phyloP scores from a whole-genome alignment of 108 stramenopile genomes.

The Pseudonitzschia delicatissima region DNA sequence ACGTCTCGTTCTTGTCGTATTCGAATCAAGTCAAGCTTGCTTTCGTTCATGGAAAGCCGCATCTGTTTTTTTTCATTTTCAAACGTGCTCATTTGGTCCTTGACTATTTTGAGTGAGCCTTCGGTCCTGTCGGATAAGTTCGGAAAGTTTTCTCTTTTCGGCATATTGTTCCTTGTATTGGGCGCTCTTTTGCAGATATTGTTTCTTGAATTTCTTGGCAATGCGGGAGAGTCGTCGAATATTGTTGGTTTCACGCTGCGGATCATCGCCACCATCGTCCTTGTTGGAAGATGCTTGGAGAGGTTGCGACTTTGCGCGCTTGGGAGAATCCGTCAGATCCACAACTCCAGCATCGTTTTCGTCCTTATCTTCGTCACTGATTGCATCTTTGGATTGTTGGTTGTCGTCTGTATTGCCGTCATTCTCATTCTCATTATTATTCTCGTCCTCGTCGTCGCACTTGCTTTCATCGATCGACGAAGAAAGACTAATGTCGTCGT shows the following conservation, averaged over 20 bases:
- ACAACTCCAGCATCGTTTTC: neutral
- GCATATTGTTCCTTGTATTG: conserved; percentile 12
- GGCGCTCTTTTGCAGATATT: conserved; percentile 3
- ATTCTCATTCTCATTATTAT: neutral
- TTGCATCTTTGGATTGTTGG: no score
- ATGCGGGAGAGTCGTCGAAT: neutral
- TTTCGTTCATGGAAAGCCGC: neutral
- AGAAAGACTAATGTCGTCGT: neutral
- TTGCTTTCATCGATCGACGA: conserved; percentile 7
- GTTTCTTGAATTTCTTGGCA: conserved; percentile 7
- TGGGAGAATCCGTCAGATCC: conserved; percentile 1
- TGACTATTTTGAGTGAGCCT: neutral
- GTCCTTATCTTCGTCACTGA: neutral
- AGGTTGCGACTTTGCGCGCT: neutral
- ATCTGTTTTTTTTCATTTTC: neutral
- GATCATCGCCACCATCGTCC: neutral
- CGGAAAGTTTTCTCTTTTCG: neutral
- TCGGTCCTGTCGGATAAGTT: neutral
- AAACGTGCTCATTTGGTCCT: neutral
- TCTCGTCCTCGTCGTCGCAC: neutral
- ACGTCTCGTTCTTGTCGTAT: neutral
- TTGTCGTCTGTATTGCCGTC: neutral
- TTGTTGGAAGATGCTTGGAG: neutral
- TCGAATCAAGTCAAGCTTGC: neutral
- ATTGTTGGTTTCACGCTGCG: neutral